phyloP scores from a whole-genome alignment of 2,329 filamentous ascomycete genomes.

The Aspergillus brunneoviolaceus region DNA sequence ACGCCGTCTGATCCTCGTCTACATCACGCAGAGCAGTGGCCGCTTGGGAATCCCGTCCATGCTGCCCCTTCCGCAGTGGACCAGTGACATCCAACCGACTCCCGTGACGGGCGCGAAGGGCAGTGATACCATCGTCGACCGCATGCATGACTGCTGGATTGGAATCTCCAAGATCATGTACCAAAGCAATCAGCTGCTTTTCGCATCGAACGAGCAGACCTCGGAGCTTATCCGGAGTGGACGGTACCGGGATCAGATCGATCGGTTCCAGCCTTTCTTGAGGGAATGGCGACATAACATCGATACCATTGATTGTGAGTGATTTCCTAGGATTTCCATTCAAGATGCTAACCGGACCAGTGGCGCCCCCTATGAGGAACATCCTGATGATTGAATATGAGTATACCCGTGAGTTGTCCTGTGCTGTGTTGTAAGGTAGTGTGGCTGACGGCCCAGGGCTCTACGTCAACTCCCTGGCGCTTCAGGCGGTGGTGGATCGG shows the following conservation, averaged over 20 bases:
- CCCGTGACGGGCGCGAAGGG: conserved; percentile 29
- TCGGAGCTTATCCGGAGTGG: conserved; percentile 85
- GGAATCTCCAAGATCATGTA: conserved; percentile 93
- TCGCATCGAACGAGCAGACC: conserved; percentile 82
- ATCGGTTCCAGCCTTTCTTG: conserved; percentile 77
- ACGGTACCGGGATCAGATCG: conserved; percentile 76
- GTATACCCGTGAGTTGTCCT: conserved; percentile 67
- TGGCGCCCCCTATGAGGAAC: conserved; percentile 61
- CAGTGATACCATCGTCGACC: conserved; percentile 49
- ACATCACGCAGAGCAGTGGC: conserved; percentile 90
- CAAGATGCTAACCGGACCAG: conserved; percentile 35
- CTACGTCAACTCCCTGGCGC: conserved; percentile 88
- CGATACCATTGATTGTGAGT: conserved; percentile 64
- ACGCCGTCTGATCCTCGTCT: conserved; percentile 82
- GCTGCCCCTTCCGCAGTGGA: conserved; percentile 62
- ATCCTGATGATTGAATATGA: conserved; percentile 94
- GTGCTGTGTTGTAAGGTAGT: neutral
- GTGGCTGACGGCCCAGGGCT: conserved; percentile 45
- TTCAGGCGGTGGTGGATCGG: conserved; percentile 92
- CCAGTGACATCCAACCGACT: conserved; percentile 38
- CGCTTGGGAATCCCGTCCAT: conserved; percentile 90
- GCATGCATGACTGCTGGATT: conserved; percentile 80
- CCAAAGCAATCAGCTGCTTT: conserved; percentile 82
- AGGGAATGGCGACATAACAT: conserved; percentile 79
- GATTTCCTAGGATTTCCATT: too few species aligned